Conservation (phyloP, 2,329 filamentous ascomycete species). For the Karstenula rhodostoma region DNA sequence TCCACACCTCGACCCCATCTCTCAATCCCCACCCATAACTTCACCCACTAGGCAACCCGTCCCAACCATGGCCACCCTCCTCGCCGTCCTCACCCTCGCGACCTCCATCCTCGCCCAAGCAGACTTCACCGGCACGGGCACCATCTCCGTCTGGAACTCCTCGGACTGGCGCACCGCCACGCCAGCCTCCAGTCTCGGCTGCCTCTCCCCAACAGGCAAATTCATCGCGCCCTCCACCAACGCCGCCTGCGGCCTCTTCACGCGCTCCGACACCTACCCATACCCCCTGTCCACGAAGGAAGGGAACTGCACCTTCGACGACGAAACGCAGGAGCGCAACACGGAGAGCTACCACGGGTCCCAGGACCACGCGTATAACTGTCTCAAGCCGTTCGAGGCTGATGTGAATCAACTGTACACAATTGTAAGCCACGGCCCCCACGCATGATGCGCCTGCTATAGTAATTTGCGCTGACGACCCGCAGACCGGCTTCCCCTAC, state of each 20-base stretch:
- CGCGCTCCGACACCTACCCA: slow-evolving; percentile 30
- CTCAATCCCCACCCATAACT: background rate
- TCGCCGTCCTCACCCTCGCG: slow-evolving; percentile 19
- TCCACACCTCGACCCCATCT: no score
- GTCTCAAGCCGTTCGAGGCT: slow-evolving; percentile 24
- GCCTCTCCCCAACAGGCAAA: slow-evolving; percentile 34
- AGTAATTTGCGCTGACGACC: background rate
- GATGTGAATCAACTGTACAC: slow-evolving; percentile 42
- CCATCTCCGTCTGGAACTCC: slow-evolving; percentile 42
- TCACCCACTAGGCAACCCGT: slow-evolving; percentile 8
- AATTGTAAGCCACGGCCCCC: slow-evolving; percentile 26
- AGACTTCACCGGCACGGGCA: slow-evolving; percentile 41
- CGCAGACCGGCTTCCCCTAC: slow-evolving; percentile 35
- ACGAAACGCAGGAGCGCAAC: slow-evolving; percentile 36
- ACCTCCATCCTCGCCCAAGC: slow-evolving; percentile 22
- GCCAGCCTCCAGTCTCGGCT: slow-evolving; percentile 38
- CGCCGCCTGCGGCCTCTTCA: slow-evolving; percentile 37
- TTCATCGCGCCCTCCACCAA: slow-evolving; percentile 24
- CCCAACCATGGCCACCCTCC: slow-evolving; percentile 18
- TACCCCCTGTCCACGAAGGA: slow-evolving; percentile 36
- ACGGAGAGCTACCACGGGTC: slow-evolving; percentile 40
- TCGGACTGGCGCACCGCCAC: slow-evolving; percentile 34
- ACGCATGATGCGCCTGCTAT: background rate
- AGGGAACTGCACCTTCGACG: slow-evolving; percentile 45
- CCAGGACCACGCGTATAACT: slow-evolving; percentile 39